A percentile compares a stretch with the other conserved stretches of the same genome.
Conservation (phyloP, 2,329 filamentous ascomycete species). For the Aspergillus intermedius region DNA sequence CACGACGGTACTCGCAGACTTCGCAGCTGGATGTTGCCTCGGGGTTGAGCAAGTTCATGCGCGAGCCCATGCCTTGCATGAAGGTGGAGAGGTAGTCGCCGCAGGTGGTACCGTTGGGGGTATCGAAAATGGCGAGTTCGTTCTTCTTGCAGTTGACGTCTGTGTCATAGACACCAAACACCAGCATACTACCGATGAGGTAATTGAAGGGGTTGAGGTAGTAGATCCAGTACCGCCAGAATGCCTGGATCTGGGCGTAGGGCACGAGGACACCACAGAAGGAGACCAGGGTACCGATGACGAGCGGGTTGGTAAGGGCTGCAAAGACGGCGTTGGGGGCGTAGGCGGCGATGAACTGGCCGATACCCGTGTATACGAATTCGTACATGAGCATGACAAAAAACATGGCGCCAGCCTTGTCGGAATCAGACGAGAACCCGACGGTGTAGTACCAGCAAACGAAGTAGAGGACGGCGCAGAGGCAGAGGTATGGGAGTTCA, state of each 20-base stretch:
- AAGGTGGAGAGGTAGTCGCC: constrained; percentile 51
- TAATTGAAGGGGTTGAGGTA: constrained; percentile 28
- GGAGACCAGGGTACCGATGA: constrained; percentile 45
- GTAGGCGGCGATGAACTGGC: constrained; percentile 73
- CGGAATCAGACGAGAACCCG: constrained; percentile 40
- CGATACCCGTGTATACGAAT: constrained; percentile 64
- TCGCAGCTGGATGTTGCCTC: constrained; percentile 49
- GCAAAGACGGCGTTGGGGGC: constrained; percentile 61
- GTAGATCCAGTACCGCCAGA: constrained; percentile 30
- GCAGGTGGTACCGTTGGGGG: constrained; percentile 47
- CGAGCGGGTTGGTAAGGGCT: constrained; percentile 67
- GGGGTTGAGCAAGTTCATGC: constrained; percentile 54
- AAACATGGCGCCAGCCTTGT: constrained; percentile 46
- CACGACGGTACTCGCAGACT: constrained; percentile 55
- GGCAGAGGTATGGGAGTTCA: constrained; percentile 61
- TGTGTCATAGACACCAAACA: constrained; percentile 19
- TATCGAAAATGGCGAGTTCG: constrained; percentile 21
- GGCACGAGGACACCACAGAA: constrained; percentile 27
- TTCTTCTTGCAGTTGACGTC: constrained; percentile 17
- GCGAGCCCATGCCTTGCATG: constrained; percentile 40
- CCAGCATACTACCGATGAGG: constrained; percentile 23
- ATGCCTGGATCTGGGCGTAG: constrained; percentile 23
- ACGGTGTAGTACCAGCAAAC: constrained; percentile 67
- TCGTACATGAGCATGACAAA: constrained; percentile 69
- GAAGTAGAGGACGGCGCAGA: constrained; percentile 61